phyloP scores from a whole-genome alignment of 345 rosid genomes.

The Salix purpurea region DNA sequence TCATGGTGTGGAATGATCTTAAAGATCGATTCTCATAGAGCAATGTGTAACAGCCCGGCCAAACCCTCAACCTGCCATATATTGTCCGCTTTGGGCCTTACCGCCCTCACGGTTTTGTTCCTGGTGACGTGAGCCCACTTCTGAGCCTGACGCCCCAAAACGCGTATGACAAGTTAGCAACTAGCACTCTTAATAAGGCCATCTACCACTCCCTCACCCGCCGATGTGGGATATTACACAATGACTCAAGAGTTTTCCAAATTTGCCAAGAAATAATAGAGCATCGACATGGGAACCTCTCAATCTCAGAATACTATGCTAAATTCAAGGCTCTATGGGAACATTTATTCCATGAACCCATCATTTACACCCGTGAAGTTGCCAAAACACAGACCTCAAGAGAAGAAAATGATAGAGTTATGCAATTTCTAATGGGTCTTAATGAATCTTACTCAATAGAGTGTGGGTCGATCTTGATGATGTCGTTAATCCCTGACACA shows the following conservation, averaged over 20 bases:
- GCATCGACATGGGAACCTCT: background rate
- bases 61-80: too few relatives aligned
- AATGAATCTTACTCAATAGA: background rate
- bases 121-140: too few relatives aligned
- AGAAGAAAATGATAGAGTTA: background rate
- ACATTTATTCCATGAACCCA: background rate
- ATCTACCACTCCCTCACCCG: too few relatives aligned
- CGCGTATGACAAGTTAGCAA: too few relatives aligned
- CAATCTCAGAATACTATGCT: background rate
- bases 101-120: too few relatives aligned
- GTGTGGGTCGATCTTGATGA: background rate
- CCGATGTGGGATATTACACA: too few relatives aligned
- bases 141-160: too few relatives aligned
- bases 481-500: background rate
- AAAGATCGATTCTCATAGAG: background rate
- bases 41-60: background rate
- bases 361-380: background rate
- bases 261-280: conserved; percentile 1
- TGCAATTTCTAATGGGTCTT: conserved; percentile 12
- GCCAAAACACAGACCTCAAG: background rate
- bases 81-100: too few relatives aligned
- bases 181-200: too few relatives aligned
- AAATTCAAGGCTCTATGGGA: conserved; percentile 7
- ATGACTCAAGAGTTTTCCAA: background rate
- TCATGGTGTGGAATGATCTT: background rate